Base-by-base conservation (phyloP, 108 stramenopile species). In the Conticribra weissflogii region DNA sequence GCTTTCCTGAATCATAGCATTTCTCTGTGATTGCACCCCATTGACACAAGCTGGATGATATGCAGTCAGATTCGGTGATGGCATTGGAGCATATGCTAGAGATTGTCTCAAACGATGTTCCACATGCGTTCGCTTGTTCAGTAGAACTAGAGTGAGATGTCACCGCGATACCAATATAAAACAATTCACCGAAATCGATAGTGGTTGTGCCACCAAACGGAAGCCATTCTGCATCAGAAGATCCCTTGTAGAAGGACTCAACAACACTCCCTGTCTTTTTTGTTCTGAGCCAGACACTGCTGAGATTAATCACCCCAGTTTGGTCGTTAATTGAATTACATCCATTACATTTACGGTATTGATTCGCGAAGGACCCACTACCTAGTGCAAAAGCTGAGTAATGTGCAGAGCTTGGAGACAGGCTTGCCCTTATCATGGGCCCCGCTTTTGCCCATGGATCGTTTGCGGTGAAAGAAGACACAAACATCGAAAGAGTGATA, bases 391-490 rank as follows among this genome's bases (percentile, higher is more conserved):
- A 50, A 21, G 59, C 1, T 22, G 57, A 32, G 33, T 70, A 70
- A 48, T 70, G 47, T 15, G 49, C 31, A 22, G 58, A 19, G 27
- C 34, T 24, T 22, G 51, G 24, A 4, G 22, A 36, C 48, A 76
- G 47, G 0, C 62, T 56, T 17, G n/a, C 30, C 18, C 75, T 60
- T 34, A 68, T 50, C 75, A 76, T 76, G 55, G 68, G 54, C 48
- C 76, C 76, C 41, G 19, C 64, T 50, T 78, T 78, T 15, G 76
- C 62, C 76, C 68, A 78, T 50, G 31, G 17, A 28, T 41, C 14
- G 46, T 29, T 24, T 3, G 55, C 48, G 8, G 63, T 28, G 21
- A 78, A 49, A 30, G 46, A 59, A 21, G 71, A 53, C 47, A 78
- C 22, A 19, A 71, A 50, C 18, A 63, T 57, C 7, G 70, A 58